Conservation (phyloP, 2,329 filamentous ascomycete species). For the Diplodia intermedia region DNA sequence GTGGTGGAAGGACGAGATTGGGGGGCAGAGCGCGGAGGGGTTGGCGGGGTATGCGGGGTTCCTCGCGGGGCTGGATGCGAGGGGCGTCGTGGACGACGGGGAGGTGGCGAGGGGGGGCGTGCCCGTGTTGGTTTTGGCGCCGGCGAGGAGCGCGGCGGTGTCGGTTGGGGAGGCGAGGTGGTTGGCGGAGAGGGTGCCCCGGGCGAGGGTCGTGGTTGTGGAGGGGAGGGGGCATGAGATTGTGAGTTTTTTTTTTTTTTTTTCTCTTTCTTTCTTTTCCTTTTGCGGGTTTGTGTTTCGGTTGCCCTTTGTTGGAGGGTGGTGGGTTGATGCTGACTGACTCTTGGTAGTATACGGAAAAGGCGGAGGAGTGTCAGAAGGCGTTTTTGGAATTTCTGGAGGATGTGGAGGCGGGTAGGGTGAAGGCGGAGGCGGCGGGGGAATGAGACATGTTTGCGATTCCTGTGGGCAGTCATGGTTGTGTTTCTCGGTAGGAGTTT, state of each 20-base stretch:
- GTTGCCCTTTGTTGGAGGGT: too few species aligned
- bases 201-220: conserved; percentile 40
- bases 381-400: conserved; percentile 52
- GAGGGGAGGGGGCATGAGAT: conserved; percentile 47
- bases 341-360: not conserved
- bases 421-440: not conserved
- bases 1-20: conserved; percentile 45
- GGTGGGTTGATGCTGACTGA: not conserved
- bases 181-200: conserved; percentile 35
- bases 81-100: conserved; percentile 41
- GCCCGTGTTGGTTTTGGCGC: conserved; percentile 45
- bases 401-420: not conserved
- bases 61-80: conserved; percentile 43
- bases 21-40: conserved; percentile 41
- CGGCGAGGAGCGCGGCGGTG: conserved; percentile 44
- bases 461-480: not conserved
- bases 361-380: conserved; percentile 12
- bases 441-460: not conserved
- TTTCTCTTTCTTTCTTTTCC: too few species aligned
- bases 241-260: conserved; percentile 41
- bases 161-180: conserved; percentile 41
- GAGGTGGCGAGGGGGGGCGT: conserved; percentile 27
- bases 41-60: conserved; percentile 47
- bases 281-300: too few species aligned
- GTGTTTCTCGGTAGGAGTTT: not conserved